Evolutionary conservation across 2,329 filamentous ascomycete genomes (phyloP).

Genomic region (Claviceps monticola): DNA sequence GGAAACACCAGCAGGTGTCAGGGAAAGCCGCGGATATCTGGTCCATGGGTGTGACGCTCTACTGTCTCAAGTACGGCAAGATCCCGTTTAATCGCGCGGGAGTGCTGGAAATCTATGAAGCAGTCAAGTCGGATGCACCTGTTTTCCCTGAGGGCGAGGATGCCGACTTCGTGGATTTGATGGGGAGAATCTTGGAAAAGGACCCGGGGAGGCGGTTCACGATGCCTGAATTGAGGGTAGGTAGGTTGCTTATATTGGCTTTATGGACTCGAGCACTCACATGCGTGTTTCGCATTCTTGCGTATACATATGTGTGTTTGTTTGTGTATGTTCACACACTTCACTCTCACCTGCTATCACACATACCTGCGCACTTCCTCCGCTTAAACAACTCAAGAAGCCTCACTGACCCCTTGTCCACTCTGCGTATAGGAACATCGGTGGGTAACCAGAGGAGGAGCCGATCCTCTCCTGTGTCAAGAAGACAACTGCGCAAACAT

Average conservation of each 20-base stretch:
- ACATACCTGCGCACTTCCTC: no score
- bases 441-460: constrained; percentile 77
- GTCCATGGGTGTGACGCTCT: constrained; percentile 95
- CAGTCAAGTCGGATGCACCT: constrained; percentile 61
- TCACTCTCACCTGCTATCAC: no score
- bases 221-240: constrained; percentile 69
- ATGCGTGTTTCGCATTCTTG: not conserved
- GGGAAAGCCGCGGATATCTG: constrained; percentile 89
- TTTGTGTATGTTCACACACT: no score
- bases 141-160: constrained; percentile 50
- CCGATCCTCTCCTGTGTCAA: constrained; percentile 61
- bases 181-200: constrained; percentile 65
- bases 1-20: constrained; percentile 73
- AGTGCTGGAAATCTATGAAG: constrained; percentile 77
- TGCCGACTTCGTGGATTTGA: constrained; percentile 58
- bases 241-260: constrained; percentile 15
- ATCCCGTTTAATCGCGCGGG: constrained; percentile 74
- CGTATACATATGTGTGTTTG: no score
- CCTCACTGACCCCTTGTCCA: not conserved
- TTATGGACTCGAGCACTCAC: not conserved
- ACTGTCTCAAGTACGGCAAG: constrained; percentile 76
- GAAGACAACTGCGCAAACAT: constrained; percentile 78
- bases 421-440: constrained; percentile 54
- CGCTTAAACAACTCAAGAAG: not conserved
- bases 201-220: constrained; percentile 70